These are phyloP conservation scores for Pythium monospermum DNA, from an alignment of 352 stramenopile genomes.

Conservation along the genomic window DNA sequence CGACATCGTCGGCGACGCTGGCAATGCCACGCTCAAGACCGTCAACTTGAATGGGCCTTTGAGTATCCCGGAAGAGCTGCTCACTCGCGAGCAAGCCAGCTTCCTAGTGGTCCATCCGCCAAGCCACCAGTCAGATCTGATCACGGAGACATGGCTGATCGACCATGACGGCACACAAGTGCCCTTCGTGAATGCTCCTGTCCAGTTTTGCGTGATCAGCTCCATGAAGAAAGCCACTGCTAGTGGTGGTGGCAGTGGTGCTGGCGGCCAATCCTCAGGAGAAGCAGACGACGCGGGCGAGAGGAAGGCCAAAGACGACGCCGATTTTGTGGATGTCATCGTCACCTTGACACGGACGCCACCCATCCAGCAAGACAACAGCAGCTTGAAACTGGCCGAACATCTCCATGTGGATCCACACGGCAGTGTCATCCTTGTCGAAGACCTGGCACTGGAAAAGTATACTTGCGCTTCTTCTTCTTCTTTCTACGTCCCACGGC, in stretches of 20 bases:
- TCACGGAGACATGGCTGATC: slow-evolving; percentile 24
- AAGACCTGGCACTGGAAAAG: slow-evolving; percentile 24
- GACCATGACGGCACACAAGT: slow-evolving; percentile 10
- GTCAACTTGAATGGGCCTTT: slow-evolving; percentile 24
- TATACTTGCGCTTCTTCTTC: too few species aligned
- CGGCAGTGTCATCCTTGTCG: slow-evolving; percentile 43
- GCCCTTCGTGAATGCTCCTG: slow-evolving; percentile 35
- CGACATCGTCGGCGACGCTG: slow-evolving; percentile 43
- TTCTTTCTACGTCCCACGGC: too few species aligned
- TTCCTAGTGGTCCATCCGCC: slow-evolving; percentile 48
- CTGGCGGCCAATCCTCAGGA: slow-evolving; percentile 16
- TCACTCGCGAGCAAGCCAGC: slow-evolving; percentile 15
- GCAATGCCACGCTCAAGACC: slow-evolving; percentile 46
- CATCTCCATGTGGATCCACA: slow-evolving; percentile 31
- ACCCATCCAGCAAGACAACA: neutral
- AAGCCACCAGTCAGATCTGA: slow-evolving; percentile 15
- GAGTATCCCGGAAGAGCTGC: slow-evolving; percentile 45
- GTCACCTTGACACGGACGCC: slow-evolving; percentile 13
- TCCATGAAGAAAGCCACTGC: slow-evolving; percentile 13
- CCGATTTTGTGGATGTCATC: slow-evolving; percentile 6
- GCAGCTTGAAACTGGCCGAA: slow-evolving; percentile 3
- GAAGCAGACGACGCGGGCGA: slow-evolving; percentile 12
- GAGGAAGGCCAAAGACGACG: neutral
- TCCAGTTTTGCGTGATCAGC: slow-evolving; percentile 37
- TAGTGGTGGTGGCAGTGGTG: too few species aligned